phyloP scores from a whole-genome alignment of 192 early-diverging fungal species.

The Geosiphon pyriformis region DNA sequence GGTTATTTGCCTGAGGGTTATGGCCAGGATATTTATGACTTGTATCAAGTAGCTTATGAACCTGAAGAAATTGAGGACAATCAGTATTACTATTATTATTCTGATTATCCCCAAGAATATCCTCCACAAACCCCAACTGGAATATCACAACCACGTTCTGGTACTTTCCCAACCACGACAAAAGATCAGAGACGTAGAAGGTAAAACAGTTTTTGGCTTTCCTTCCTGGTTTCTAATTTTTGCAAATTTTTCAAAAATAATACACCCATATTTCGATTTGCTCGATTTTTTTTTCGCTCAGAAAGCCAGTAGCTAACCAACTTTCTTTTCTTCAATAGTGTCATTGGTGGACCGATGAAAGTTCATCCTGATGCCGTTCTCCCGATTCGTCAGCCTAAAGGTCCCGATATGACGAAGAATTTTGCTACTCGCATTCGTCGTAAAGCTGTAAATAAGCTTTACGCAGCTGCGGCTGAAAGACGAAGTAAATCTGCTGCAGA shows the following conservation, averaged over 20 bases:
- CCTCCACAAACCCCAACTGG: conserved; percentile 16
- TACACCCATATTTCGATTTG: too few relatives aligned
- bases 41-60: conserved; percentile 9
- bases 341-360: conserved; percentile 23
- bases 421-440: conserved; percentile 26
- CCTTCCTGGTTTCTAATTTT: background rate
- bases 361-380: conserved; percentile 21
- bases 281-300: too few relatives aligned
- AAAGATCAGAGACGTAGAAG: conserved; percentile 26
- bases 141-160: conserved; percentile 9
- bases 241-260: too few relatives aligned
- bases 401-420: conserved; percentile 22
- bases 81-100: conserved; percentile 16
- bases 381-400: conserved; percentile 25
- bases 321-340: conserved; percentile 1
- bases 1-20: conserved; percentile 13
- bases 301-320: background rate
- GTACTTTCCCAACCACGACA: background rate
- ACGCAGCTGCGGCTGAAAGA: conserved; percentile 20
- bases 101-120: conserved; percentile 22
- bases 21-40: conserved; percentile 13
- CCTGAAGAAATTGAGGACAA: conserved; percentile 12
- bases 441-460: conserved; percentile 24
- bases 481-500: conserved; percentile 23
- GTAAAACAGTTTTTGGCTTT: conserved; percentile 1